Evolutionary conservation across 805 yeast genomes (phyloP), one percentile per base, ranked within the genome.

Genomic region (Metschnikowia proteae): DNA sequence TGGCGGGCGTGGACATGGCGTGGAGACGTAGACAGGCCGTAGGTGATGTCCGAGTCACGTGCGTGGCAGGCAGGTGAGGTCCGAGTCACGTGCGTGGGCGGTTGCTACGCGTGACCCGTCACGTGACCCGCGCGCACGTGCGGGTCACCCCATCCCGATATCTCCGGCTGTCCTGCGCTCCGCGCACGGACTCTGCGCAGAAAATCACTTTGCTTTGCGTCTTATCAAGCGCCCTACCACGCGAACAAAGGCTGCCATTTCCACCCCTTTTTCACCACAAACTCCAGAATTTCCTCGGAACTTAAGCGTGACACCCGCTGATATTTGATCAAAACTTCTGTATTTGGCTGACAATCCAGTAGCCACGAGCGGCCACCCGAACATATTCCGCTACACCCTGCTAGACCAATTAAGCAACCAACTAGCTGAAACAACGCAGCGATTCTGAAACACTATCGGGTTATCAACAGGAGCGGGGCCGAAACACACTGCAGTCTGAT

Each of bases 1-100:
- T 67, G 6, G 63, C 60, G 13, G 74, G 75, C 2, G 58, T n/a
- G 11, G 37, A 5, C 45, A 34, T 34, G 31, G 25, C 23, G 30
- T 9, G 17, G 17, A 17, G 17, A 17, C 17, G 17, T 17, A 17
- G 17, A 2, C 17, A 17, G 17, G 17, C 17, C 2, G 17, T 17
- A 17, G 17, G 17, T 17, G 17, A 17, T 17, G 17, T 17, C 17
- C 2, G 17, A 17, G 17, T 33, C 45, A 42, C 45, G 45, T 42
- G 45, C 11, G 13, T 30, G 32, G 11, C 5, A 5, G 1, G 32
- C 17, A 32, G 27, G 33, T 13, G 34, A n/a, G n/a, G n/a, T n/a
- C 33, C 1, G 10, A 27, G 10, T 17, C 32, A 39, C 33, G 34
- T 39, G 43, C 5, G 30, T n/a, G n/a, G n/a, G n/a, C 17, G 17